phyloP scores from a whole-genome alignment of 805 yeast species.

The Cyberlindnera xishuangbannaensis region DNA sequence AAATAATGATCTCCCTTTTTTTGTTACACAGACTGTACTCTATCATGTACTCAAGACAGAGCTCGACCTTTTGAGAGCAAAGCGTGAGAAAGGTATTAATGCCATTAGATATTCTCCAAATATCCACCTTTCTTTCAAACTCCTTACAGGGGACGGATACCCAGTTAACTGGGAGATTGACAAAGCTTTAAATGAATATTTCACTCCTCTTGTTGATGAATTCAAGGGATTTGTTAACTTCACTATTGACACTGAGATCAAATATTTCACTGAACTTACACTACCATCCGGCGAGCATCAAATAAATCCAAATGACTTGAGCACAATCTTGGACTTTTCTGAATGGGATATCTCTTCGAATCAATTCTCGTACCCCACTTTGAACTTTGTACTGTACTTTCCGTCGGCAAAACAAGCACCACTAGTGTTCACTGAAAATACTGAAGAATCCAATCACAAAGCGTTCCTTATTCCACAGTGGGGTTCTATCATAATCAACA shows the following conservation, averaged over 20 bases:
- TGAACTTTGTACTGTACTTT: slow-evolving; percentile 66
- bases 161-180: slow-evolving; percentile 74
- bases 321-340: slow-evolving; percentile 77
- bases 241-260: slow-evolving; percentile 73
- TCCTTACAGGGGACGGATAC: slow-evolving; percentile 64
- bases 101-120: slow-evolving; percentile 43
- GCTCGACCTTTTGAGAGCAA: slow-evolving; percentile 24
- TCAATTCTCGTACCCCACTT: slow-evolving; percentile 54
- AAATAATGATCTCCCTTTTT: slow-evolving; percentile 58
- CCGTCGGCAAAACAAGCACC: slow-evolving; percentile 48
- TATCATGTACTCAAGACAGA: slow-evolving; percentile 42
- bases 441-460: slow-evolving; percentile 17
- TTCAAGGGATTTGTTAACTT: slow-evolving; percentile 59
- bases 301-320: slow-evolving; percentile 44
- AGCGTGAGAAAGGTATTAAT: slow-evolving; percentile 20
- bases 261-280: slow-evolving; percentile 44
- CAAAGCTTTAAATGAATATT: slow-evolving; percentile 39
- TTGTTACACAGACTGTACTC: slow-evolving; percentile 46
- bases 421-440: slow-evolving; percentile 29
- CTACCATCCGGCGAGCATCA: slow-evolving; percentile 26
- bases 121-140: slow-evolving; percentile 70
- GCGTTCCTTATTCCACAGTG: slow-evolving; percentile 77
- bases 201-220: slow-evolving; percentile 49
- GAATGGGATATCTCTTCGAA: slow-evolving; percentile 68
- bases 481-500: slow-evolving; percentile 56